Base-by-base conservation (phyloP, 352 stramenopile species). In the Phytopythium kandeliae region DNA sequence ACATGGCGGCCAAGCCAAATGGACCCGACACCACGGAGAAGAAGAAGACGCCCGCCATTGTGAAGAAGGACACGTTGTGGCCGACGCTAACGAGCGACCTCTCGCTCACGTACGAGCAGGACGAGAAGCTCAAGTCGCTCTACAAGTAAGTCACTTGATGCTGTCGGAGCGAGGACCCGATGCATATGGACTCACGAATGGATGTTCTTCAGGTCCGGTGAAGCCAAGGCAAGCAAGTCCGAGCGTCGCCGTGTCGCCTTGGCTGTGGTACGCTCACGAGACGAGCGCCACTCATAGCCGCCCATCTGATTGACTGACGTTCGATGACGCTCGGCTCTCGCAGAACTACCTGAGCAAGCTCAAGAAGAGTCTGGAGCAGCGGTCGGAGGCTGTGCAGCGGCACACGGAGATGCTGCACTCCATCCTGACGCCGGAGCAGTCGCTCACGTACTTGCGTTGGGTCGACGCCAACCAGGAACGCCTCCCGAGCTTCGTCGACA, bases 311-410 rank as follows among this genome's bases (percentile, higher is more conserved):
- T 24, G 12, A 19, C 35, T 45, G 33, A 24, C 33, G n/a, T 30
- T 57, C 11, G 51, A 2, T 31, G 9, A 8, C 30, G 5, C 1
- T 43, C 24, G 41, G 34, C 17, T 41, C 41, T 0, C 33, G n/a
- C 42, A 94, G 84, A 90, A 79, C 42, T 95, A 95, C 83, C 76
- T 95, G 77, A 86, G 78, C 71, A 90, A 92, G 58, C 70, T 95
- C 7, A 90, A 92, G 60, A 78, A 81, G 37, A 92, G 78, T 34
- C 61, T 95, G 9, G 81, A 91, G 59, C 72, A 84, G 57, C 78
- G 82, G 15, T 82, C 84, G n/a, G 71, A 84, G 44, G 76, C 78
- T 2, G 84, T 95, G 41, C 78, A 95, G 64, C 60, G 69, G 58
- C 77, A 92, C 54, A 86, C 79, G 4, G 75, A 92, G 54, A 79